These are phyloP conservation scores for Leersia perrieri DNA, from an alignment of 176 grass and related monocot species.

Conservation along the genomic window DNA sequence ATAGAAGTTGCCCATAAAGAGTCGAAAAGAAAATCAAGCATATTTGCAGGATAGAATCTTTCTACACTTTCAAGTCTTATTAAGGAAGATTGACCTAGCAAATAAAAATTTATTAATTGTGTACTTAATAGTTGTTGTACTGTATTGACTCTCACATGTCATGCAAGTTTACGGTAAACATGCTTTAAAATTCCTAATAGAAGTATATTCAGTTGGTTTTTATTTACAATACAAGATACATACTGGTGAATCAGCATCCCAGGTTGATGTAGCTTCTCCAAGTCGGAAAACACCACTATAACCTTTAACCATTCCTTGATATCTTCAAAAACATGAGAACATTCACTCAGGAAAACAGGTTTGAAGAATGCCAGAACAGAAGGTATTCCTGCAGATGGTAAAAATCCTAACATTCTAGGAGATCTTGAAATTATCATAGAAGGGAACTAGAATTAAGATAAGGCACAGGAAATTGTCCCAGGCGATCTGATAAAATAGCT, in stretches of 20 bases:
- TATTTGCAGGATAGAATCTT: not conserved
- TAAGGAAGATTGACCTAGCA: not conserved
- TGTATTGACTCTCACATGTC: not conserved
- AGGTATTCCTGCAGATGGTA: not conserved
- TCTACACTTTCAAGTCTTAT: not conserved
- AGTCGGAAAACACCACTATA: slow-evolving; percentile 89
- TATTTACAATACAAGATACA: slow-evolving; percentile 12
- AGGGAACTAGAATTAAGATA: not conserved
- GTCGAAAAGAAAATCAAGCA: not conserved
- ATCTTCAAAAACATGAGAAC: slow-evolving; percentile 49
- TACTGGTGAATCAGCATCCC: slow-evolving; percentile 99
- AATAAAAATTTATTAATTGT: slow-evolving; percentile 4
- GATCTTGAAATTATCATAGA: not conserved
- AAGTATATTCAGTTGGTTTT: not conserved
- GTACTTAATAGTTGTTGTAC: not conserved
- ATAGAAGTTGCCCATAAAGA: not conserved
- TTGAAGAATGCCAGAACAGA: not conserved
- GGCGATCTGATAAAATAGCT: not conserved
- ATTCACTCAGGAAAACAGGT: not conserved
- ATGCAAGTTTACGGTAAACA: slow-evolving; percentile 1
- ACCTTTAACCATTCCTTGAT: slow-evolving; percentile 93
- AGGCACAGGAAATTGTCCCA: not conserved
- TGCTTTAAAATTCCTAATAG: not conserved
- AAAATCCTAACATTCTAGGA: not conserved
- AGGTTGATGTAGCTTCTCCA: slow-evolving; percentile 98